phyloP scores from a whole-genome alignment of 805 yeast species.

The Dipodascopsis uninucleata region DNA sequence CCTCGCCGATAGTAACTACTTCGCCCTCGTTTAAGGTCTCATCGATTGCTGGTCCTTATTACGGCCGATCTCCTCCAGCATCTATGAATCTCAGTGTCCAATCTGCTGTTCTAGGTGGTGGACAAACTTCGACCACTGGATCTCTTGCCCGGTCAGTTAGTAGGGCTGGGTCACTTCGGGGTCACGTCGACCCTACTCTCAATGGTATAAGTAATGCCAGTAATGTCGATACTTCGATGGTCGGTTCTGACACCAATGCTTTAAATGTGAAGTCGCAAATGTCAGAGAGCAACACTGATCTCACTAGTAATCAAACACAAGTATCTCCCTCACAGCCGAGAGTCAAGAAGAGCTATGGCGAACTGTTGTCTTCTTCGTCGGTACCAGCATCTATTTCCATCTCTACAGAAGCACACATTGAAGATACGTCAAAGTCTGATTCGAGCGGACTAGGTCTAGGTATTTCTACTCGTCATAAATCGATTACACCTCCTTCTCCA shows the following conservation, averaged over 20 bases:
- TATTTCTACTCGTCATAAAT: slow-evolving; percentile 6
- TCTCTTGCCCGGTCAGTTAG: no score
- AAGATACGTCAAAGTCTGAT: not conserved
- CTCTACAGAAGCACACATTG: not conserved
- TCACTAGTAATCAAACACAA: no score
- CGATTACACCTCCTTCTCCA: slow-evolving; percentile 16
- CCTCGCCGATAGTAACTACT: slow-evolving; percentile 28
- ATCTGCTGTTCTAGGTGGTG: no score
- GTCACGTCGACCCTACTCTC: no score
- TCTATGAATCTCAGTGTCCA: not conserved
- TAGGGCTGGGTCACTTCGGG: no score
- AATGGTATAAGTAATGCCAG: no score
- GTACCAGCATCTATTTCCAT: slow-evolving; percentile 5
- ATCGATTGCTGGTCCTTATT: slow-evolving; percentile 9
- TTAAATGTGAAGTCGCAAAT: no score
- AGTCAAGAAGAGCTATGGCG: slow-evolving; percentile 14
- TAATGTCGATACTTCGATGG: no score
- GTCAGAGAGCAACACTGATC: no score
- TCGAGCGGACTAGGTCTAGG: slow-evolving; percentile 8
- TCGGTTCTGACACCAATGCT: no score
- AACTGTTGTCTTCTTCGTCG: slow-evolving; percentile 13
- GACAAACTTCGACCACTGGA: no score
- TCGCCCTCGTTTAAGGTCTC: slow-evolving; percentile 14
- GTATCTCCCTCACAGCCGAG: no score
- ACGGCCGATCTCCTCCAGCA: slow-evolving; percentile 9